A percentile compares a stretch with the other conserved stretches of the same genome.
Conservation (phyloP, 140 eudicot genomes). For the Flaveria floridana region DNA sequence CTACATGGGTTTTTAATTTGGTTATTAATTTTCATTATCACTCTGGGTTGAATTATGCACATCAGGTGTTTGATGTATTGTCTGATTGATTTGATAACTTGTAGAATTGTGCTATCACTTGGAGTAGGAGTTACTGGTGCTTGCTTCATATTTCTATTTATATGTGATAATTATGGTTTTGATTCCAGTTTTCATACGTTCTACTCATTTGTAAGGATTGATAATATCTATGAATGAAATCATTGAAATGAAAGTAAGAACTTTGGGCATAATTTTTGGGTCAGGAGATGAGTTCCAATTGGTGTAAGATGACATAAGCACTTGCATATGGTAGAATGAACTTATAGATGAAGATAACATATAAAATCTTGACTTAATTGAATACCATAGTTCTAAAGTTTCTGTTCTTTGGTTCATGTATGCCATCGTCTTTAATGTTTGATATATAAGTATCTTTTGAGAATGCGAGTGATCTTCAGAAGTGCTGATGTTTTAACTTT, state of each 20-base stretch:
- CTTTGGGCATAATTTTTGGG: background rate
- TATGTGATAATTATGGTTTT: background rate
- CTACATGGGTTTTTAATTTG: constrained; percentile 29
- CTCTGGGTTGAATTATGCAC: constrained; percentile 22
- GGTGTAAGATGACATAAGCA: constrained; percentile 16
- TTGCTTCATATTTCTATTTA: constrained; percentile 9
- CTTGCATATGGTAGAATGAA: constrained; percentile 16
- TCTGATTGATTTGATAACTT: constrained; percentile 19
- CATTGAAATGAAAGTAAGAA: background rate
- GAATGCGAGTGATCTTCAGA: too few species aligned
- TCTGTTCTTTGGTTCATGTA: background rate
- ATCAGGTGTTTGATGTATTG: constrained; percentile 33
- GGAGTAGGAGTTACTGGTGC: background rate
- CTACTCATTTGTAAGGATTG: background rate
- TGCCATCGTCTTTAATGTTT: constrained; percentile 3
- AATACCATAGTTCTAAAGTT: background rate
- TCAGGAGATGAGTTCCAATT: background rate
- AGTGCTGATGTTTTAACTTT: background rate
- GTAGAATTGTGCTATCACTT: background rate
- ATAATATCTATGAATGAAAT: background rate
- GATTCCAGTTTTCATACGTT: background rate
- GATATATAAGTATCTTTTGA: constrained; percentile 1
- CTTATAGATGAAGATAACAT: constrained; percentile 11
- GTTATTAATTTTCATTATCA: background rate
- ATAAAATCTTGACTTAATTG: constrained; percentile 9